Evolutionary conservation across 208 protist species (phyloP), one percentile per base, ranked within the genome.

Genomic region (Leishmania amazonensis): DNA sequence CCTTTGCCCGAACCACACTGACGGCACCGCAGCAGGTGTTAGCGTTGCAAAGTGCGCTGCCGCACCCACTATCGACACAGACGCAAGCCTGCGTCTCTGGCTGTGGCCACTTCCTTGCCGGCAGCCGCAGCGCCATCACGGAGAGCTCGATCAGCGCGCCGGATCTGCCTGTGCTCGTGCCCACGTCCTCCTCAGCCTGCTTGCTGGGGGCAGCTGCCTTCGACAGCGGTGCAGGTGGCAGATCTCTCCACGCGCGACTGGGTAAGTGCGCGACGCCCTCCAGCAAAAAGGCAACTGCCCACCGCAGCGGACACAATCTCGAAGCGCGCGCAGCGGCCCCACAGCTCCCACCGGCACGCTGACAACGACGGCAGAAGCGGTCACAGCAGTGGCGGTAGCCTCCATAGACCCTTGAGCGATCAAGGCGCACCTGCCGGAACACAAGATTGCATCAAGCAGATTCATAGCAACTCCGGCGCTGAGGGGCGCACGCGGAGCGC

Each of bases 121-220:
- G 19, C 24, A 9, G 38, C 24, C 4, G 68, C 68, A 73, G 68
- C 17, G 45, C 1, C 47, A 24, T 49, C 19, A 9, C 47, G 28
- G 71, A 54, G 24, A 57, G 58, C 51, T 67, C 75, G 31, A 31
- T 54, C 51, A 78, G 75, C 57, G 51, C 58, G 28, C 53, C 60
- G 42, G 57, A 78, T 3, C n/a, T 78, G 58, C 75, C 75, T 21
- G 17, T 65, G 21, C 68, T 78, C 75, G 57, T 78, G 1, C 24
- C 53, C n/a, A 62, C 58, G 3, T 40, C 28, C 28, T 13, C 15
- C 47, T 60, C 49, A 7, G 45, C 71, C 45, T 54, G 21, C 47
- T 54, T 42, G 45, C 9, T 35, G 28, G 21, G 45, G 45, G 49
- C 45, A 35, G 71, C 45, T 7, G 8, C 71, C 21, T 28, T 13